These are phyloP conservation scores for Ogataea thermomethanolica DNA, from an alignment of 805 yeast species.

Conservation along the genomic window DNA sequence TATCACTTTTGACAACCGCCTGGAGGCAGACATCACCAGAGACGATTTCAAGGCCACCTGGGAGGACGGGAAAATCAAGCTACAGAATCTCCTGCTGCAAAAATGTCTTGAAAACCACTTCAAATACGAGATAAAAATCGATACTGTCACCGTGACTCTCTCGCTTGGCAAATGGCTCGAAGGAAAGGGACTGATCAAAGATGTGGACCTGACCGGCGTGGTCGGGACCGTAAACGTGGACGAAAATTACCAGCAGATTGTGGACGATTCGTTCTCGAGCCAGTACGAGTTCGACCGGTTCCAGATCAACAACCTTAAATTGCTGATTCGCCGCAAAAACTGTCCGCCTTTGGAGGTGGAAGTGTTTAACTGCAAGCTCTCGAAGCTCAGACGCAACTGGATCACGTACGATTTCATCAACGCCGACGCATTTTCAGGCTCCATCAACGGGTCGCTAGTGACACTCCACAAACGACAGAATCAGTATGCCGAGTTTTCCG, in stretches of 20 bases:
- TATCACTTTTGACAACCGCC: conserved; percentile 32
- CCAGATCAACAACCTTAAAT: conserved; percentile 49
- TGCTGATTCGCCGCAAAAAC: conserved; percentile 25
- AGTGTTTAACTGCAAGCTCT: conserved; percentile 63
- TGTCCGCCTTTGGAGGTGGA: conserved; percentile 44
- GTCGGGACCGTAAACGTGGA: conserved; percentile 34
- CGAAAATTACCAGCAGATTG: conserved; percentile 11
- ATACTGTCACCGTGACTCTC: conserved; percentile 42
- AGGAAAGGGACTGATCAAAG: conserved; percentile 50
- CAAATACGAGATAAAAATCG: conserved; percentile 36
- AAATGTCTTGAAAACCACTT: conserved; percentile 18
- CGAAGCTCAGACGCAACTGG: conserved; percentile 55
- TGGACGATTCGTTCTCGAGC: conserved; percentile 25
- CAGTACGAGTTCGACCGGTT: conserved; percentile 40
- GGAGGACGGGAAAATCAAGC: conserved; percentile 47
- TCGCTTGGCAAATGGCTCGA: conserved; percentile 54
- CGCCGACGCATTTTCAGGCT: conserved; percentile 68
- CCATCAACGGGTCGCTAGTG: conserved; percentile 70
- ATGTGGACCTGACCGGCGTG: conserved; percentile 47
- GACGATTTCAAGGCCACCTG: conserved; percentile 41
- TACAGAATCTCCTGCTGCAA: conserved; percentile 37
- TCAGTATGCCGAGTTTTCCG: conserved; percentile 43
- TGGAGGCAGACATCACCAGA: conserved; percentile 27
- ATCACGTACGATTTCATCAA: conserved; percentile 63
- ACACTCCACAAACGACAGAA: conserved; percentile 74